Percentiles rank a stretch among this genome's conserved stretches.
Evolutionary conservation across 345 rosid genomes (phyloP).

Genomic region (Durio zibethinus): DNA sequence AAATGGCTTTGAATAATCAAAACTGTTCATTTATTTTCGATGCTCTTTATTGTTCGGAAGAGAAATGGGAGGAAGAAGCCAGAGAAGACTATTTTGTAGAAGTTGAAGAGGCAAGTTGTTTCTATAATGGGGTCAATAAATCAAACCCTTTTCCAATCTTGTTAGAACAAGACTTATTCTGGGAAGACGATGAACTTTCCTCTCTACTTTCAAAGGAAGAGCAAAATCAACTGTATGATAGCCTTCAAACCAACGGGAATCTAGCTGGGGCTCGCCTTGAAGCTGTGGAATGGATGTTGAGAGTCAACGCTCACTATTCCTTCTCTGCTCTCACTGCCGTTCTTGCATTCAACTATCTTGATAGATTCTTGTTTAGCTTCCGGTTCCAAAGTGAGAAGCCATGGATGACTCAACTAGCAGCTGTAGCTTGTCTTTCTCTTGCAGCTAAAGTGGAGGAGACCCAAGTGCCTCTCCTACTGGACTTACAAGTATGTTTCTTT

Average conservation of each 20-base stretch:
- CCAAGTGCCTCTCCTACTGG: slow-evolving; percentile 56
- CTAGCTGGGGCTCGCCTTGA: slow-evolving; percentile 41
- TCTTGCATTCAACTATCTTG: slow-evolving; percentile 68
- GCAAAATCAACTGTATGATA: slow-evolving; percentile 27
- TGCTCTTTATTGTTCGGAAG: slow-evolving; percentile 59
- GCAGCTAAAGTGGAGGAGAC: slow-evolving; percentile 70
- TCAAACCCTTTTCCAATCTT: slow-evolving; percentile 17
- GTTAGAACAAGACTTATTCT: slow-evolving; percentile 42
- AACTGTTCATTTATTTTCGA: slow-evolving; percentile 32
- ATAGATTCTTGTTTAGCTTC: slow-evolving; percentile 49
- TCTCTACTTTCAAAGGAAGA: slow-evolving; percentile 45
- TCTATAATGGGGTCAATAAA: neutral
- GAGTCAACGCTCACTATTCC: slow-evolving; percentile 44
- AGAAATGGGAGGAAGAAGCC: slow-evolving; percentile 43
- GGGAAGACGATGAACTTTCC: slow-evolving; percentile 62
- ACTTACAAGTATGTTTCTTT: slow-evolving; percentile 52
- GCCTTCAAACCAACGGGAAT: slow-evolving; percentile 25
- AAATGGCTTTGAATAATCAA: slow-evolving; percentile 40
- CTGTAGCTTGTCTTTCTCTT: slow-evolving; percentile 71
- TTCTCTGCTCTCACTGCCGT: slow-evolving; percentile 56
- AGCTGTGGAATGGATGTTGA: slow-evolving; percentile 53
- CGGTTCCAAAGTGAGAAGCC: slow-evolving; percentile 44
- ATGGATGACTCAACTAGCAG: slow-evolving; percentile 62
- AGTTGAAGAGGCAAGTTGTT: slow-evolving; percentile 11
- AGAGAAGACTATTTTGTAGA: slow-evolving; percentile 17